Conservation (phyloP, 192 early-diverging fungal species). For the Tieghemiomyces parasiticus region DNA sequence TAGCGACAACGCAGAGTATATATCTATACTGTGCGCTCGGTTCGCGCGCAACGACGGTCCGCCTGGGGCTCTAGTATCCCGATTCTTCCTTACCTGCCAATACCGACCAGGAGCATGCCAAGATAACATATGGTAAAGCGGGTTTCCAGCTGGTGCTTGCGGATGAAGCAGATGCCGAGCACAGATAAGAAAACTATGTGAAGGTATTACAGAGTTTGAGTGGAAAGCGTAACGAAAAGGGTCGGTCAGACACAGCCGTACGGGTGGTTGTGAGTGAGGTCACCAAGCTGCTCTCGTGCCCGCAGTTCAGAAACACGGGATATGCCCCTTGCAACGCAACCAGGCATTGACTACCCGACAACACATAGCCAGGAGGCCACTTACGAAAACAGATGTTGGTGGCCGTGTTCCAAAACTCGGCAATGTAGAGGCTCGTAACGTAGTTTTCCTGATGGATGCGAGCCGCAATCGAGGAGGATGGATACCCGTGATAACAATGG, state of each 20-base stretch:
- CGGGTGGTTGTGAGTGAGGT: no score
- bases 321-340: no score
- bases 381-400: constrained; percentile 41
- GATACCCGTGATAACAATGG: neutral
- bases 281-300: no score
- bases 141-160: constrained; percentile 26
- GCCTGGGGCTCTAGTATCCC: no score
- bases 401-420: constrained; percentile 56
- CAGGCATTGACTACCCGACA: no score
- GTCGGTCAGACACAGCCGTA: no score
- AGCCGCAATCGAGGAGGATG: neutral
- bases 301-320: no score
- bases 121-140: constrained; percentile 31
- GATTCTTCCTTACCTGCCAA: constrained; percentile 30
- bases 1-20: neutral
- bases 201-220: no score
- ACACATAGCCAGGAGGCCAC: no score
- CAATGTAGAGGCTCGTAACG: constrained; percentile 39
- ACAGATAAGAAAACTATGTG: constrained; percentile 32
- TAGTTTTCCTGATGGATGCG: constrained; percentile 56
- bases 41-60: no score
- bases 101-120: constrained; percentile 39
- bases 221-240: neutral
- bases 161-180: constrained; percentile 34
- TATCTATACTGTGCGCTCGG: no score